Evolutionary conservation across 495 filamentous ascomycete genomes (phyloP).

Genomic region (Hypoxylon lenormandii): DNA sequence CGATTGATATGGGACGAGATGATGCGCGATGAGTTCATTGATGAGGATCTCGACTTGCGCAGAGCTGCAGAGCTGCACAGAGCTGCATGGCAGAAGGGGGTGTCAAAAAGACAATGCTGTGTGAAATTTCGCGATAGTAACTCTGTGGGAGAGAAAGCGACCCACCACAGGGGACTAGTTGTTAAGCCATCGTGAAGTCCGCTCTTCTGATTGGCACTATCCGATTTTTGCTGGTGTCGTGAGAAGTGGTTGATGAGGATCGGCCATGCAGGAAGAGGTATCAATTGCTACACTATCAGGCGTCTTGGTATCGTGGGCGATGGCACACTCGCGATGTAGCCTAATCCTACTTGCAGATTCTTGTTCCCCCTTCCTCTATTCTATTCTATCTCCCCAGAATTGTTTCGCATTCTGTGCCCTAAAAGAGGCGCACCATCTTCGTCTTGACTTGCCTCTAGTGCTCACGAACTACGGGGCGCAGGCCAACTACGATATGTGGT

Average conservation of each 20-base stretch:
- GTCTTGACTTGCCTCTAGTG: slow-evolving; percentile 11
- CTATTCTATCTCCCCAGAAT: not conserved
- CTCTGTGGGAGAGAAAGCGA: slow-evolving; percentile 25
- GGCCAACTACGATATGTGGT: slow-evolving; percentile 3
- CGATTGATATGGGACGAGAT: slow-evolving; percentile 7
- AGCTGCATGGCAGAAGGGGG: slow-evolving; percentile 18
- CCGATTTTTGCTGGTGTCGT: slow-evolving; percentile 9
- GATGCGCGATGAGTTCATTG: slow-evolving; percentile 29
- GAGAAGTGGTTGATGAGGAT: slow-evolving; percentile 39
- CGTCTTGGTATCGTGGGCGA: slow-evolving; percentile 39
- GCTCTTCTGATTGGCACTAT: slow-evolving; percentile 23
- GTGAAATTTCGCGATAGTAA: slow-evolving; percentile 39
- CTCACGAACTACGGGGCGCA: slow-evolving; percentile 19
- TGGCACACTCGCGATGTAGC: slow-evolving; percentile 21
- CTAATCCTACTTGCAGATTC: slow-evolving; percentile 20
- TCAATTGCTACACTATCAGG: slow-evolving; percentile 41
- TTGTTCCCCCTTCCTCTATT: slow-evolving; percentile 6
- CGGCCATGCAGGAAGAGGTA: slow-evolving; percentile 34
- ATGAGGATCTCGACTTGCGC: slow-evolving; percentile 21
- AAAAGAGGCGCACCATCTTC: slow-evolving; percentile 17
- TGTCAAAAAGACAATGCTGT: slow-evolving; percentile 33
- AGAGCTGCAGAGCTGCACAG: slow-evolving; percentile 10
- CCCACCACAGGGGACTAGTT: slow-evolving; percentile 19
- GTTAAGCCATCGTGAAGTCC: slow-evolving; percentile 16
- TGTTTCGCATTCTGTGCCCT: slow-evolving; percentile 12